Evolutionary conservation across 2,329 filamentous ascomycete species (phyloP).

Genomic region (Aaosphaeria arxii): DNA sequence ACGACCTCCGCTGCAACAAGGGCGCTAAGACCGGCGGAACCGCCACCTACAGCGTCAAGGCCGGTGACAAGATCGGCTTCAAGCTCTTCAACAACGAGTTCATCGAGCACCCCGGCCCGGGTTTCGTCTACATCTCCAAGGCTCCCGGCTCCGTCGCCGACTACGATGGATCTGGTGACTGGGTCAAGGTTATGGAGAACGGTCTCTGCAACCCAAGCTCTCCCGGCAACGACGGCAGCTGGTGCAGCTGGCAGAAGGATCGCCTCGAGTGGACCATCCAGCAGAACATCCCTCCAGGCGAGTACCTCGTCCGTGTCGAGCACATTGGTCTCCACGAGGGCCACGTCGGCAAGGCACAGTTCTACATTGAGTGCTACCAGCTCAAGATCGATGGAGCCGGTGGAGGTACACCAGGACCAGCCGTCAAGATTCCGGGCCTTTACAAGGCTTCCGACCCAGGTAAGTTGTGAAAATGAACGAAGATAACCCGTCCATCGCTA

Average conservation of each 20-base stretch:
- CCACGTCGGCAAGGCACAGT: slow-evolving; percentile 28
- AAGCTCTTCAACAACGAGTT: slow-evolving; percentile 50
- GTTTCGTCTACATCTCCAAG: slow-evolving; percentile 39
- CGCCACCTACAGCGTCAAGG: slow-evolving; percentile 34
- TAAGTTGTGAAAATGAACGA: no score
- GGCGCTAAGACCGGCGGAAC: slow-evolving; percentile 32
- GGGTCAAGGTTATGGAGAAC: slow-evolving; percentile 34
- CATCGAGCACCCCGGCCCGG: slow-evolving; percentile 41
- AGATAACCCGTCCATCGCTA: no score
- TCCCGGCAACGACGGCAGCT: slow-evolving; percentile 19
- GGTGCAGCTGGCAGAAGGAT: slow-evolving; percentile 40
- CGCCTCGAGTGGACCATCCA: slow-evolving; percentile 45
- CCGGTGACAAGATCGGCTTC: slow-evolving; percentile 51
- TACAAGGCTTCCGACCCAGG: slow-evolving; percentile 48
- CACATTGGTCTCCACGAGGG: slow-evolving; percentile 33
- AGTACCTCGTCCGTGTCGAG: slow-evolving; percentile 36
- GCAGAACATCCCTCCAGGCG: slow-evolving; percentile 38
- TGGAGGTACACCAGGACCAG: slow-evolving; percentile 42
- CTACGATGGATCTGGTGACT: slow-evolving; percentile 62
- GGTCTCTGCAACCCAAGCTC: slow-evolving; percentile 24
- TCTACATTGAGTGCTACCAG: slow-evolving; percentile 42
- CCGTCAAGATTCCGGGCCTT: slow-evolving; percentile 48
- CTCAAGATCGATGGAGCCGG: slow-evolving; percentile 45
- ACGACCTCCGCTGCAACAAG: slow-evolving; percentile 36
- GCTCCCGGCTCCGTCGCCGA: slow-evolving; percentile 64